Conservation (phyloP, 2,329 filamentous ascomycete genomes). For the Alternaria novae-zelandiae region DNA sequence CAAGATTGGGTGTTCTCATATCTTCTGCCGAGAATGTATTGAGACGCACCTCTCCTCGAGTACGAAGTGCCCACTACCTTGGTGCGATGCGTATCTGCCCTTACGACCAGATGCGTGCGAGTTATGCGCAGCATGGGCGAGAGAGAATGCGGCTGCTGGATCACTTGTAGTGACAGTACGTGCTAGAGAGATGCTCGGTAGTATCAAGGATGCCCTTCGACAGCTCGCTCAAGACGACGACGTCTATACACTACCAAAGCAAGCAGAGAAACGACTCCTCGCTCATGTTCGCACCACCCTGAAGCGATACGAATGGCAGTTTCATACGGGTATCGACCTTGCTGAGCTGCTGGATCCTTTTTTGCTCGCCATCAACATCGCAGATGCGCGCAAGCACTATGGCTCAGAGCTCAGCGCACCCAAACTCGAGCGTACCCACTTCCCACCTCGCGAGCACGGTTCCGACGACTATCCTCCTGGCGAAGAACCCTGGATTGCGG, state of each 20-base stretch:
- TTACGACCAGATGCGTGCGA: conserved; percentile 17
- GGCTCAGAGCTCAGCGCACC: not conserved
- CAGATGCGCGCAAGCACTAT: not conserved
- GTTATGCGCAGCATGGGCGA: conserved; percentile 17
- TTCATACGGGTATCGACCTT: conserved; percentile 17
- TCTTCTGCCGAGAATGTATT: conserved; percentile 21
- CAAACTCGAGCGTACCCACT: not conserved
- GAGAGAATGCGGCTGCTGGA: not conserved
- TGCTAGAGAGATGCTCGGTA: conserved; percentile 19
- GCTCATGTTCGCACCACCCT: conserved; percentile 14
- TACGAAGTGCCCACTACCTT: conserved; percentile 17
- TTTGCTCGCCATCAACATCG: not conserved
- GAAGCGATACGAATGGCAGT: conserved; percentile 24
- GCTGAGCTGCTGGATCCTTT: conserved; percentile 11
- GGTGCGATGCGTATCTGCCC: conserved; percentile 5
- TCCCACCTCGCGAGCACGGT: not conserved
- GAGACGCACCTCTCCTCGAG: conserved; percentile 14
- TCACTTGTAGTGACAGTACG: conserved; percentile 20
- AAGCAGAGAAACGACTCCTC: not conserved
- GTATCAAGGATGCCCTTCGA: conserved; percentile 16
- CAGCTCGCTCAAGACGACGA: conserved; percentile 11
- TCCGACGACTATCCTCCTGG: not conserved
- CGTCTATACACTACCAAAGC: conserved; percentile 14
- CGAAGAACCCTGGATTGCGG: conserved; percentile 24
- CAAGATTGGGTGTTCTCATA: conserved; percentile 15